These are phyloP conservation scores for Tulasnella sp. DNA, from an alignment of 768 basidiomycete species.

Conservation along the genomic window DNA sequence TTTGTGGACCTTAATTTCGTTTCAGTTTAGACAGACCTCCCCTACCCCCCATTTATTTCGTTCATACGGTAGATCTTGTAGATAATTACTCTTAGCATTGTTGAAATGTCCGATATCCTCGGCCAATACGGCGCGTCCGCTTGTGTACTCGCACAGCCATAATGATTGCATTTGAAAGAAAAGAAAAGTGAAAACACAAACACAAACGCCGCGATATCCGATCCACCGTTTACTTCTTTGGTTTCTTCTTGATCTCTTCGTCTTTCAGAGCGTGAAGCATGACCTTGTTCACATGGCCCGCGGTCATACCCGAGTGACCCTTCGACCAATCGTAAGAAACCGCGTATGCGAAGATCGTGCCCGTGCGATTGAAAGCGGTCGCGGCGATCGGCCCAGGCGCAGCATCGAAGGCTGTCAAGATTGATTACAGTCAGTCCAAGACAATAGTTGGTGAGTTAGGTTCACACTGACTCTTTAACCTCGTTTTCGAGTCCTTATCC, in stretches of 20 bases:
- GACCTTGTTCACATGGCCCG: slow-evolving; percentile 31
- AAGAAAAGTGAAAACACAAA: too few species aligned
- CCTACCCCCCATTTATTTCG: neutral
- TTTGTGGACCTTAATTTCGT: neutral
- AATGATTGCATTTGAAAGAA: neutral
- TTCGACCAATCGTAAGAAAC: slow-evolving; percentile 93
- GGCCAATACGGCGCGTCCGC: neutral
- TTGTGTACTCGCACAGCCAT: neutral
- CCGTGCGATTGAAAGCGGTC: slow-evolving; percentile 77
- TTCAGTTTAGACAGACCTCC: neutral
- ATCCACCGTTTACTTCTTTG: slow-evolving; percentile 11
- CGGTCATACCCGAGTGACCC: slow-evolving; percentile 76
- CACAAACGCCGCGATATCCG: too few species aligned
- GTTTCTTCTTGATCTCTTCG: slow-evolving; percentile 16
- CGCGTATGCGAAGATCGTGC: slow-evolving; percentile 83
- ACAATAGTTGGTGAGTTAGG: neutral
- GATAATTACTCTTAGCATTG: neutral
- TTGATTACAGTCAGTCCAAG: neutral
- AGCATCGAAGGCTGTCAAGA: slow-evolving; percentile 52
- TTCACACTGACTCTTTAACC: slow-evolving; percentile 80
- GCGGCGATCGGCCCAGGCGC: slow-evolving; percentile 66
- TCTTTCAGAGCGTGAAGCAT: slow-evolving; percentile 32
- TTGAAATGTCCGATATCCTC: neutral
- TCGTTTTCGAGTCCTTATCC: slow-evolving; percentile 88
- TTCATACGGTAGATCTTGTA: neutral